Base-by-base conservation (phyloP, 2,329 filamentous ascomycete genomes). In the Phaeosphaeria sp. region DNA sequence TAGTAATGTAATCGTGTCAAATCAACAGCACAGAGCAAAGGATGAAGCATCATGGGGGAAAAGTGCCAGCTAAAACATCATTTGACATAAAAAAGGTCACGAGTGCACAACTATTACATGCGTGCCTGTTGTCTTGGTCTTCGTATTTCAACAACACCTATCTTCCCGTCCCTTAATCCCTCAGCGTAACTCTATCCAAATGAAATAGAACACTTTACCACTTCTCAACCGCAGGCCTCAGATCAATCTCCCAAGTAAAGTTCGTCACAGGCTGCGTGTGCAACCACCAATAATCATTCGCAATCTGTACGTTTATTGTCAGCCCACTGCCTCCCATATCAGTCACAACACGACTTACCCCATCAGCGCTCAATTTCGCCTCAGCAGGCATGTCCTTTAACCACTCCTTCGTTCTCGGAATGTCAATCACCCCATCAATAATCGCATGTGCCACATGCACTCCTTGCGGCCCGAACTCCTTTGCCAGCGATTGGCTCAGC, bases 371-470 rank as follows among this genome's bases (percentile, higher is more conserved):
- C 59, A 96, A 86, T 81, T 93, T 94, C 0, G 83, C 86, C 75
- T 89, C 87, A 6, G 83, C 79, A 21, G 81, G 80, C 59, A 84
- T 78, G 41, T 83, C 79, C 72, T 85, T 84, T 54, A 83, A 72
- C 78, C 79, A 88, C 39, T 83, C 83, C 74, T 88, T 89, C 1
- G 88, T 90, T 61, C 85, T 81, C 0, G 90, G 90, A 53, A 90
- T 93, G 74, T 96, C 90, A 74, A 97, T 96, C 1, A 91, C 84
- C 0, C 92, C 93, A 72, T 97, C 93, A 54, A 96, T 89, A 59
- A 96, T 87, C 5, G 89, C 87, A 78, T 96, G 91, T 0, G 89
- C 86, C 1, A 96, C 89, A 75, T 97, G 93, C 1, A 97, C 85
- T 2, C 93, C 93, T 74, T 91, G 83, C 0, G 93, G 92, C 0